Conservation (phyloP, 140 eudicot species). For the Senecio squalidus region DNA sequence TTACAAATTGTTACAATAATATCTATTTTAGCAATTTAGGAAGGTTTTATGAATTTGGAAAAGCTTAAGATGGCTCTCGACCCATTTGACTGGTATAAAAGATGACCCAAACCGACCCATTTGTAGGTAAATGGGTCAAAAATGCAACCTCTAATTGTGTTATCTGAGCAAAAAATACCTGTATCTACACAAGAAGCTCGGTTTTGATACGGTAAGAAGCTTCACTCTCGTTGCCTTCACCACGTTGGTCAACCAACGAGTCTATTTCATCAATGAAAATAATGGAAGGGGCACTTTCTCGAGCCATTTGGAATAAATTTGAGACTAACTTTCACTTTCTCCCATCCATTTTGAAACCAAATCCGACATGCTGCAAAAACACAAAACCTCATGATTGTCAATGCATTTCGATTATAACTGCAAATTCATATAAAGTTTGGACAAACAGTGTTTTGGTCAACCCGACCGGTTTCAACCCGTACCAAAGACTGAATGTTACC, state of each 20-base stretch:
- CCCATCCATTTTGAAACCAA: constrained; percentile 80
- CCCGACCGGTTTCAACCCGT: neutral
- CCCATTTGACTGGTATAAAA: too few species aligned
- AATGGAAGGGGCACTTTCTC: too few species aligned
- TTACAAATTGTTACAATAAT: too few species aligned
- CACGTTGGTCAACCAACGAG: constrained; percentile 71
- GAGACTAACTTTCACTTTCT: constrained; percentile 69
- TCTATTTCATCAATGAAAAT: too few species aligned
- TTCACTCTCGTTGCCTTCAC: constrained; percentile 75
- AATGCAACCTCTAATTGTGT: too few species aligned
- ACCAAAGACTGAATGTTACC: neutral
- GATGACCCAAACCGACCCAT: too few species aligned
- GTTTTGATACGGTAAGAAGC: constrained; percentile 71
- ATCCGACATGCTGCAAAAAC: constrained; percentile 46
- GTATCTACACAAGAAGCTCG: constrained; percentile 71
- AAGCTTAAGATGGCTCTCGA: too few species aligned
- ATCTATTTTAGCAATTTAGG: too few species aligned
- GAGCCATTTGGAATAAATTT: constrained; percentile 67
- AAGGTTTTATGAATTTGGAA: too few species aligned
- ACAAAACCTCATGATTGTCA: constrained; percentile 1
- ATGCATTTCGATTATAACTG: neutral
- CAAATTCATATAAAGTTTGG: neutral
- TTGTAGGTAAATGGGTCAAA: too few species aligned
- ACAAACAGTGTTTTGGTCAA: neutral
- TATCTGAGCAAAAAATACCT: constrained; percentile 30